A percentile compares a stretch with the other conserved stretches of the same genome.
Evolutionary conservation across 108 stramenopile species (phyloP).

Genomic region (Licmophora abbreviata): DNA sequence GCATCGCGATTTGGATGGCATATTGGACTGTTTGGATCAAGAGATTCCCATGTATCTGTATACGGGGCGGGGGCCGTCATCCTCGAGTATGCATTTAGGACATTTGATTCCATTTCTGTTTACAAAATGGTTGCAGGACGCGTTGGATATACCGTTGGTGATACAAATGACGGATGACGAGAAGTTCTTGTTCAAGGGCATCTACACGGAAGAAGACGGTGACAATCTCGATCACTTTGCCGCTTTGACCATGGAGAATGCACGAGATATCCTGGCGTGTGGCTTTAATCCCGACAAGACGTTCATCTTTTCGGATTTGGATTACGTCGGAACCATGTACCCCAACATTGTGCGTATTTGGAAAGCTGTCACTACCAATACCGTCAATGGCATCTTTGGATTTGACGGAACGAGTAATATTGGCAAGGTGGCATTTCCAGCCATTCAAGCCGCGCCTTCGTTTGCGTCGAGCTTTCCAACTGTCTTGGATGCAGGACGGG

Average conservation of each 20-base stretch:
- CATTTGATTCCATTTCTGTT: constrained; percentile 98
- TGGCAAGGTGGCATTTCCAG: constrained; percentile 92
- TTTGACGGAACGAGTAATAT: constrained; percentile 89
- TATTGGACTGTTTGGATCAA: constrained; percentile 71
- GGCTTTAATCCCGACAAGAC: constrained; percentile 91
- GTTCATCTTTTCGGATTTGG: constrained; percentile 89
- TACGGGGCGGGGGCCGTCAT: constrained; percentile 97
- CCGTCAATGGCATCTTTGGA: constrained; percentile 95
- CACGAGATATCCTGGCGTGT: constrained; percentile 98
- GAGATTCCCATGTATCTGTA: constrained; percentile 88
- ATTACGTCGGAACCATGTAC: constrained; percentile 97
- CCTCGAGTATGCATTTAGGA: constrained; percentile 94
- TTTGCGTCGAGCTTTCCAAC: constrained; percentile 89
- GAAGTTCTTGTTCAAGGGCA: constrained; percentile 98
- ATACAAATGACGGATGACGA: constrained; percentile 99
- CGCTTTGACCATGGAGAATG: constrained; percentile 91
- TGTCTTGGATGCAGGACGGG: constrained; percentile 46
- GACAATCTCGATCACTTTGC: constrained; percentile 88
- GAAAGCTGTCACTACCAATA: constrained; percentile 93
- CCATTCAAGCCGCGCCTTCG: constrained; percentile 94
- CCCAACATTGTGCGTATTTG: constrained; percentile 94
- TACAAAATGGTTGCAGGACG: constrained; percentile 94
- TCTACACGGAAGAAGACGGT: constrained; percentile 63
- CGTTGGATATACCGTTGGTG: constrained; percentile 94
- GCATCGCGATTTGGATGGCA: constrained; percentile 88